Percentiles rank a stretch among this genome's conserved stretches.
phyloP scores from a whole-genome alignment of 305 asterid genomes.

The Fraxinus nigra region DNA sequence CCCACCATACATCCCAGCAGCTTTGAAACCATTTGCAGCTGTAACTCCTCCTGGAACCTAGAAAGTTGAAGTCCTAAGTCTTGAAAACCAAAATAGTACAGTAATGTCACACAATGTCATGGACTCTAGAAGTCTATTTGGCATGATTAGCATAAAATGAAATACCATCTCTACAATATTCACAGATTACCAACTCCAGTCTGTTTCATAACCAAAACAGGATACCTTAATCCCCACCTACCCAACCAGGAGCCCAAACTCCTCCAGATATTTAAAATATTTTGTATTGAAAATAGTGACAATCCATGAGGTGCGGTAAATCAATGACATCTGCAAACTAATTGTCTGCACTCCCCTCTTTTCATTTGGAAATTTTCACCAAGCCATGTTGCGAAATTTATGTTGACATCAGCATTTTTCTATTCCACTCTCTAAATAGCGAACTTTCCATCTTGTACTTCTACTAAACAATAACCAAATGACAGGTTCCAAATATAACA shows the following conservation, averaged over 20 bases:
- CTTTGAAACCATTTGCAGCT: conserved; percentile 94
- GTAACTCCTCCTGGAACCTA: conserved; percentile 94
- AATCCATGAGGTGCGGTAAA: neutral
- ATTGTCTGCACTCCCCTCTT: neutral
- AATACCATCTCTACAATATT: neutral
- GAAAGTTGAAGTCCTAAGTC: conserved; percentile 27
- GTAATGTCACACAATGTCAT: neutral
- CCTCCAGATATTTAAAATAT: neutral
- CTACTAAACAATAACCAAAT: conserved; percentile 5
- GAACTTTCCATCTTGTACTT: neutral
- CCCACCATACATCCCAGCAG: conserved; percentile 95
- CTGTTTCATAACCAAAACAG: conserved; percentile 5
- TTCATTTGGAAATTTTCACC: neutral
- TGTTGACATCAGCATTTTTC: neutral
- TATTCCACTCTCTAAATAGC: neutral
- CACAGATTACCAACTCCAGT: conserved; percentile 1
- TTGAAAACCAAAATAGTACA: conserved; percentile 3
- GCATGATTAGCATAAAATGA: neutral
- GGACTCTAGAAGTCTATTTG: neutral
- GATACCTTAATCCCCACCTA: conserved; percentile 9
- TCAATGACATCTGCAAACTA: neutral
- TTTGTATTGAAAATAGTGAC: neutral
- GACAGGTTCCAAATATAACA: neutral
- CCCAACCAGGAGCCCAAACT: neutral
- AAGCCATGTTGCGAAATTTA: neutral